Evolutionary conservation across 805 yeast species (phyloP), one percentile per base, ranked within the genome.

Genomic region (Debaryomyces tyrocola): DNA sequence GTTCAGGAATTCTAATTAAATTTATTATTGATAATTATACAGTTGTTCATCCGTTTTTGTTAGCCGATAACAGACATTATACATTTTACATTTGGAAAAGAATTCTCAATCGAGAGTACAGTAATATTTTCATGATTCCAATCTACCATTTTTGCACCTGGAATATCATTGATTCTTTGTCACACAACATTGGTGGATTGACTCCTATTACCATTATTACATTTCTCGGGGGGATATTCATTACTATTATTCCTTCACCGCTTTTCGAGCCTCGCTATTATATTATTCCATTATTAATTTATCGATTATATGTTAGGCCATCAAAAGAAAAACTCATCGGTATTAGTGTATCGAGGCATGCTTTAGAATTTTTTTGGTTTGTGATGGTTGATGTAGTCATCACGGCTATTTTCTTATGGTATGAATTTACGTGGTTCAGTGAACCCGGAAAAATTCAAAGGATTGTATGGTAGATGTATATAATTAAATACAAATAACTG

Each of bases 1-100:
- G 48, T 4, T 41, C 50, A 14, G 45, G 57, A 15, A 21, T 63
- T 3, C 51, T 61, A 0, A 77, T 87, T 20, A 67, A 68, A 51
- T 52, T 74, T 15, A 58, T 80, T 2, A 75, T 88, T 17, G 71
- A 82, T 33, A 73, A 73, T 47, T 85, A 77, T 62, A 87, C 97
- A 0, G 70, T 85, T 2, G 84, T 83, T 2, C 99, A 94, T 63
- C 97, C 97, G 6, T 94, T 92, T 63, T 64, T 94, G 34, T 73
- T 92, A 37, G 95, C 98, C 0, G 99, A 94, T 64, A 94, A 94
- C 68, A 80, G 99, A 56, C 99, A 94, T 65, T 90, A 83, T 62
- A 83, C 96, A 0, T 94, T 94, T 63, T 94, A 94, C 65, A 67
- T 94, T 33, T 88, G 87, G 80, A 80, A 83, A 46, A 79, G 78